Base-by-base conservation (phyloP, 495 filamentous ascomycete genomes). In the Neurospora sp. region DNA sequence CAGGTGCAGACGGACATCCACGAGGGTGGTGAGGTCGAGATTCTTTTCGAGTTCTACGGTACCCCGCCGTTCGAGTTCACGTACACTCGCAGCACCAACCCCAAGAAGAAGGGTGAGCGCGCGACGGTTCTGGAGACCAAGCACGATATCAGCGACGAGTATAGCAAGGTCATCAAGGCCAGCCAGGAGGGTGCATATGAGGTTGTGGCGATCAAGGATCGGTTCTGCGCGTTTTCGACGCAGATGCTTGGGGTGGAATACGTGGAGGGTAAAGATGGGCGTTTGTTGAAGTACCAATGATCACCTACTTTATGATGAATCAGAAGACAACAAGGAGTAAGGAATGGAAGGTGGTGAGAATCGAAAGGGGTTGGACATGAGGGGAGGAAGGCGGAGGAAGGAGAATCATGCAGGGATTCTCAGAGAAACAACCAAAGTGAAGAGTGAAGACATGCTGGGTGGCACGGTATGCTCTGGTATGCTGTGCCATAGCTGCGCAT, bases 31-130 rank as follows among this genome's bases (percentile, higher is more conserved):
- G 91, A 94, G 81, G 93, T 94, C 18, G 92, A 97, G 80, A 93
- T 99, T 72, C 84, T 92, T 54, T 98, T 98, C 75, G 91, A 95
- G 77, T 98, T 99, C 80, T 93, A 91, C 83, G 96, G 96, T 62
- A 95, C 93, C 12, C 96, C 96, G 74, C 96, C 96, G 12, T 99
- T 99, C 78, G 94, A 98, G 82, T 98, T 98, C 81, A 97, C 94
- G 82, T 98, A 96, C 78, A 98, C 95, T 39, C 88, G 96, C 75
- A 94, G 92, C 80, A 92, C 92, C 48, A 97, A 96, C 80, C 89
- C 87, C 20, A 87, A 85, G 73, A 93, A 90, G 85, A 93, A 90
- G 85, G 92, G 93, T 4, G 89, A 89, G 79, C 93, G 89, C 78
- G 85, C 91, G 8, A 87, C 90, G 78, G 88, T 99, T 20, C 84